phyloP scores from a whole-genome alignment of 2,329 filamentous ascomycete species.

The Colletotrichum ledebouriae region DNA sequence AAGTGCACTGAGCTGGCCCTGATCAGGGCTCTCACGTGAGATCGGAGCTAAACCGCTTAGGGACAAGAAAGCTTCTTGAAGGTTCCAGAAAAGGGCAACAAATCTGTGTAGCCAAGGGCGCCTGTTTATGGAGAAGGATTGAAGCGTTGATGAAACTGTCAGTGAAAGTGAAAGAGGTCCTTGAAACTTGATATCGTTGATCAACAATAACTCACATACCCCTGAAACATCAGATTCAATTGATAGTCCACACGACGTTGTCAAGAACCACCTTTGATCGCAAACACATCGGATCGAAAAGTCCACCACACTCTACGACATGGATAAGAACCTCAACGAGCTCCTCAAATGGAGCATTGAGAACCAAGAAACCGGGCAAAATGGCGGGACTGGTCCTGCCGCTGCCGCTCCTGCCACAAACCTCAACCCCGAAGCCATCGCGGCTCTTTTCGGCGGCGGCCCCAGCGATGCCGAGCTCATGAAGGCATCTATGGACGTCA shows the following conservation, averaged over 20 bases:
- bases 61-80: constrained; percentile 53
- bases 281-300: not conserved
- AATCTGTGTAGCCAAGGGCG: constrained; percentile 31
- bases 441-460: constrained; percentile 83
- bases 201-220: constrained; percentile 6
- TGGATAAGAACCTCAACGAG: constrained; percentile 74
- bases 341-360: constrained; percentile 83
- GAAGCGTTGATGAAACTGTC: constrained; percentile 33
- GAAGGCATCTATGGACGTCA: constrained; percentile 84
- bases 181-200: constrained; percentile 32
- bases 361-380: constrained; percentile 53
- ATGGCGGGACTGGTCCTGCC: constrained; percentile 48
- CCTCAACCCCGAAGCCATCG: constrained; percentile 79
- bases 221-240: not conserved
- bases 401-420: constrained; percentile 53
- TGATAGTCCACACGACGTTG: not conserved
- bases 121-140: constrained; percentile 38
- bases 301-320: constrained; percentile 38
- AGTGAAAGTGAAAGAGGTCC: constrained; percentile 38
- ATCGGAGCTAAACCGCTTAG: constrained; percentile 47
- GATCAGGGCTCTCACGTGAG: constrained; percentile 44
- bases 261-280: not conserved
- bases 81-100: constrained; percentile 54
- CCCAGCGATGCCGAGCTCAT: constrained; percentile 94
- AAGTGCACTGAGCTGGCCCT: constrained; percentile 37